phyloP scores from a whole-genome alignment of 2,329 filamentous ascomycete genomes.

The Ceratocystis cacaofunesta region DNA sequence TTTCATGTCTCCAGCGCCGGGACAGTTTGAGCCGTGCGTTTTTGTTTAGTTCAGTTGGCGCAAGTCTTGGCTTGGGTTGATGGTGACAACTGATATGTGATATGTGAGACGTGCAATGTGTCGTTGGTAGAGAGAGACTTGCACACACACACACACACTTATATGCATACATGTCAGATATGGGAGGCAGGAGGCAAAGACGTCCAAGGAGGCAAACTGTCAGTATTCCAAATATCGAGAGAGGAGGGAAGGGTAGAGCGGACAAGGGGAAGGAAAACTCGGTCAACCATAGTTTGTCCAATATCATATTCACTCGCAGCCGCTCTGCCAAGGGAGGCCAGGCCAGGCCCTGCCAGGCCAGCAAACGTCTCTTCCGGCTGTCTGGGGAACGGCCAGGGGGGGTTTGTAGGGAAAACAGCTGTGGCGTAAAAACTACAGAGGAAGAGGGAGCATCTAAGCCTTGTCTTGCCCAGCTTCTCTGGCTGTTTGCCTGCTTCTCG shows the following conservation, averaged over 20 bases:
- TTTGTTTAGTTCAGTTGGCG: not conserved
- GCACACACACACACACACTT: no score
- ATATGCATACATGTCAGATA: not conserved
- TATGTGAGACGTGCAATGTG: not conserved
- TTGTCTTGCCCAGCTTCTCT: not conserved
- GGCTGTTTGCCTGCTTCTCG: not conserved
- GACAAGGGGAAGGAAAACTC: not conserved
- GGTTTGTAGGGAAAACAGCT: not conserved
- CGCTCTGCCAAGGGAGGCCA: no score
- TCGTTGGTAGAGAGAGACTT: no score
- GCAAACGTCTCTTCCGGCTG: conserved; percentile 1
- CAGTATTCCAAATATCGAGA: not conserved
- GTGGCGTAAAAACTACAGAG: not conserved
- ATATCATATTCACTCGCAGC: not conserved
- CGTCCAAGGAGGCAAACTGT: not conserved
- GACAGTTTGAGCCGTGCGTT: conserved; percentile 2
- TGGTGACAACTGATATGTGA: not conserved
- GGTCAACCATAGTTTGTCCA: not conserved
- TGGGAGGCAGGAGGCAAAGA: not conserved
- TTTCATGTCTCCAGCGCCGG: not conserved
- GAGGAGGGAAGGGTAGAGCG: not conserved
- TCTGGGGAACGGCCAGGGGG: not conserved
- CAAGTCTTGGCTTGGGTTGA: not conserved
- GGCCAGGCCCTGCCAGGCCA: not conserved
- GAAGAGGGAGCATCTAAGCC: not conserved